These are phyloP conservation scores for Reutealis trisperma DNA, from an alignment of 345 rosid species.

Conservation along the genomic window DNA sequence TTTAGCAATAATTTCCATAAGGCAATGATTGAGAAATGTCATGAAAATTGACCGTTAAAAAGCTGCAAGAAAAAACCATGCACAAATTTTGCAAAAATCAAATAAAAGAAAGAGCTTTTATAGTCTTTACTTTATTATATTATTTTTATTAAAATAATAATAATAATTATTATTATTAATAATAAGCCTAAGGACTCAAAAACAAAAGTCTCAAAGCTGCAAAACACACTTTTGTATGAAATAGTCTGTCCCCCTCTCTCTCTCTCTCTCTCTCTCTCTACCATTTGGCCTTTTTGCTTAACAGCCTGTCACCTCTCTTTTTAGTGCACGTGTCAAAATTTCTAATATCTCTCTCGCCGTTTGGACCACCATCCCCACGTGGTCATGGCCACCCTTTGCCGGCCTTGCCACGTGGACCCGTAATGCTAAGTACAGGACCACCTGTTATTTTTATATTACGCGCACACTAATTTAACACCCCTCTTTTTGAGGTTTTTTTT, in stretches of 20 bases:
- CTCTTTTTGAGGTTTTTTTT: too few relatives aligned
- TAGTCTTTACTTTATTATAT: background rate
- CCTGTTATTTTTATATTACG: conserved; percentile 10
- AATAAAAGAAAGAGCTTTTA: background rate
- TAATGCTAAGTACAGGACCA: conserved; percentile 35
- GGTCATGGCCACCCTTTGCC: conserved; percentile 49
- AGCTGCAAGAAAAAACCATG: background rate
- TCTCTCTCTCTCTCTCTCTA: background rate
- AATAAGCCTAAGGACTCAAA: background rate
- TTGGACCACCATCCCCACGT: conserved; percentile 58
- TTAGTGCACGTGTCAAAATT: conserved; percentile 18
- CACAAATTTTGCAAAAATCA: background rate
- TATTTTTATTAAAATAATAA: too few relatives aligned
- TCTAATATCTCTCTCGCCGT: background rate
- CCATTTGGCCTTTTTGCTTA: conserved; percentile 16
- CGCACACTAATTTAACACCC: background rate
- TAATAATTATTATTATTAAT: too few relatives aligned
- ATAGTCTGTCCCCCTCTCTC: background rate
- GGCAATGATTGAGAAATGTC: conserved; percentile 15
- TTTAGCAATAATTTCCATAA: too few relatives aligned
- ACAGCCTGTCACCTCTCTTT: conserved; percentile 43
- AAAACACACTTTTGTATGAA: background rate
- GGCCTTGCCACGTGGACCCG: conserved; percentile 52
- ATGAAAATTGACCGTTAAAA: conserved; percentile 5
- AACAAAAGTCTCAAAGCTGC: background rate